Conservation (phyloP, 1,284 basidiomycete genomes). For the Puccinia polysora region DNA sequence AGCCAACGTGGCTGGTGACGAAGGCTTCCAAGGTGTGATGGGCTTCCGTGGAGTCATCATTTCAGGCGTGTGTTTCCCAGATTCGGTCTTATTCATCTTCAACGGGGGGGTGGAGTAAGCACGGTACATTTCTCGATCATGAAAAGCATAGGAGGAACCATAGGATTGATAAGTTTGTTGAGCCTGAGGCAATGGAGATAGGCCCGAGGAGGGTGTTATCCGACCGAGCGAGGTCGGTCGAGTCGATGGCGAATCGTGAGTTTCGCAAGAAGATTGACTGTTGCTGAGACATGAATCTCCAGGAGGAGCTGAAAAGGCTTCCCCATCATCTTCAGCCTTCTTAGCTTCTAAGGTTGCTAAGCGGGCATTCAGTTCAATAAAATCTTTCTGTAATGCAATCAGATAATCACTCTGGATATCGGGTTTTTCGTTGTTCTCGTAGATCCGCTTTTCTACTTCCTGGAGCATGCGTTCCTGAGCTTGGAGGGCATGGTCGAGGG, state of each 20-base stretch:
- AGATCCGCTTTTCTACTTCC: slow-evolving; percentile 16
- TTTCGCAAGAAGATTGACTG: neutral
- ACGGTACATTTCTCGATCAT: neutral
- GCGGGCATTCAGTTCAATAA: slow-evolving; percentile 25
- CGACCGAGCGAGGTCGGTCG: neutral
- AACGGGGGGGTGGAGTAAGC: slow-evolving; percentile 22
- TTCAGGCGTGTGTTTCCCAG: neutral
- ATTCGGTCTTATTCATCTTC: neutral
- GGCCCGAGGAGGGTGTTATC: neutral
- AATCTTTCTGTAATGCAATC: slow-evolving; percentile 42
- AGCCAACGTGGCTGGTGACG: slow-evolving; percentile 28
- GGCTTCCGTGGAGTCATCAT: neutral
- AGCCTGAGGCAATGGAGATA: neutral
- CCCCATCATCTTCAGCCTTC: neutral
- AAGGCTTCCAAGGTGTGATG: slow-evolving; percentile 13
- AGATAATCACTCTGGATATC: slow-evolving; percentile 38
- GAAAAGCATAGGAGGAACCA: neutral
- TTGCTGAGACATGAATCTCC: neutral
- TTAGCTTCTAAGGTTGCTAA: slow-evolving; percentile 18
- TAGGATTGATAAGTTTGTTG: no score
- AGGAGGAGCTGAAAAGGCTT: neutral
- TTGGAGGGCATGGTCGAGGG: slow-evolving; percentile 16
- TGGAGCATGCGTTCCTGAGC: slow-evolving; percentile 25
- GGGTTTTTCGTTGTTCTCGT: slow-evolving; percentile 4
- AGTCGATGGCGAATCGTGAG: neutral